Evolutionary conservation across 441 rosid genomes (phyloP), one percentile per base, ranked within the genome.

Genomic region (Euphorbia schlechtendalii): DNA sequence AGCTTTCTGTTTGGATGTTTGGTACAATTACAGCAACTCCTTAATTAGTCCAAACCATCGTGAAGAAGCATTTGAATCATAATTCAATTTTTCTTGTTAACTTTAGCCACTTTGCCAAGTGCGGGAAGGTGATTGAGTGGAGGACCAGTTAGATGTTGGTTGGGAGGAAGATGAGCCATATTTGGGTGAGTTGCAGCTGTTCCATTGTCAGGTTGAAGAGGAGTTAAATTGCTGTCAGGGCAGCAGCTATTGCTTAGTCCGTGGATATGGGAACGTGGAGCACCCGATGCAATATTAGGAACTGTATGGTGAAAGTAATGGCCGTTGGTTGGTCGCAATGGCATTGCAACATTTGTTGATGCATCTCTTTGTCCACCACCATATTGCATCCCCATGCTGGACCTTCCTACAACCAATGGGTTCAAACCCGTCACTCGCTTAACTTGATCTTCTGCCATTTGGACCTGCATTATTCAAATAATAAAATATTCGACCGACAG

Each of bases 401-500:
- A 73, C 75, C 86, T 82, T 56, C 84, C 76, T 6, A 86, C 80
- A 69, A 83, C 77, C 72, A 83, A 62, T 1, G 97, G 99, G 71
- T 87, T 88, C 78, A 86, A 73, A 73, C 97, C 97, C 3, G 97
- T 88, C 65, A 86, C 88, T 59, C 84, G 81, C 71, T 90, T 93
- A 8, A 90, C 96, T 8, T 92, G 89, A 80, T 93, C 99, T 81
- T 93, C 99, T 15, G 96, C 99, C 99, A 93, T 90, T 83, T 90
- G 90, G 59, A 93, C 97, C 97, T 92, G 80, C 52, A 83, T 77
- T 66, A 48, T 71, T 61, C 53, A 65, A 63, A 71, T 45, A 22
- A 49, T 25, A 61, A 71, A 55, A 56, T 34, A 63, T 51, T 63
- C 61, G 52, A 18, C 53, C 49, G 57, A 49, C 25, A 32, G 41